Conservation (phyloP, 2,329 filamentous ascomycete species). For the Talaromyces sp. region DNA sequence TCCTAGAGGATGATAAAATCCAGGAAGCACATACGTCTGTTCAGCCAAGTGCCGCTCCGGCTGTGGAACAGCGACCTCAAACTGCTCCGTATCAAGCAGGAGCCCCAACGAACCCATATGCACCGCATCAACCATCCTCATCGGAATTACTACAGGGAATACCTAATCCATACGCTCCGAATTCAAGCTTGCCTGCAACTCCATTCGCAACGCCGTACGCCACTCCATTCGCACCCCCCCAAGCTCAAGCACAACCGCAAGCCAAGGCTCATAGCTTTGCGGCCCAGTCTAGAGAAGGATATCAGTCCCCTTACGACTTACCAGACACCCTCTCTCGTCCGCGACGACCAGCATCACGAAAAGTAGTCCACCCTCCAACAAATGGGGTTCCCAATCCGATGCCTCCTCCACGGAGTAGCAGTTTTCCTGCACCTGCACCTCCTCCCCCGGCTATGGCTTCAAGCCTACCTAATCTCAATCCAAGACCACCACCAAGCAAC, state of each 20-base stretch:
- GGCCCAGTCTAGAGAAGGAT: constrained; percentile 85
- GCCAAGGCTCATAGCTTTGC: constrained; percentile 73
- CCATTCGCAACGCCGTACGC: constrained; percentile 5
- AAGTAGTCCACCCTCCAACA: constrained; percentile 43
- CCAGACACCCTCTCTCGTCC: constrained; percentile 72
- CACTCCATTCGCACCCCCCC: background rate
- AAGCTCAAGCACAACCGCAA: constrained; percentile 20
- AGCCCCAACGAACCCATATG: constrained; percentile 39
- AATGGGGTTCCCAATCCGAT: constrained; percentile 41
- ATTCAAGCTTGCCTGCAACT: constrained; percentile 16
- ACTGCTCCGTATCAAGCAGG: constrained; percentile 19
- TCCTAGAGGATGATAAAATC: constrained; percentile 60
- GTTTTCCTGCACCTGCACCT: constrained; percentile 40
- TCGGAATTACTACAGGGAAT: constrained; percentile 40
- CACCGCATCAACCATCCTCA: constrained; percentile 47
- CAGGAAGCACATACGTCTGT: constrained; percentile 19
- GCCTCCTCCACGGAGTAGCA: constrained; percentile 59
- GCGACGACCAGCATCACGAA: constrained; percentile 57
- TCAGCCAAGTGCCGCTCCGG: constrained; percentile 3
- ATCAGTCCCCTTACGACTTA: constrained; percentile 90
- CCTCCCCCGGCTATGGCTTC: constrained; percentile 18
- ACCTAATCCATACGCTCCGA: constrained; percentile 18
- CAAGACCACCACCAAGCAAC: constrained; percentile 13
- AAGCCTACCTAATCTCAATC: constrained; percentile 28
- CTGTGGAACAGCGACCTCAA: constrained; percentile 7